phyloP scores from a whole-genome alignment of 108 stramenopile species.

The Pseudonitzschia multiseries region DNA sequence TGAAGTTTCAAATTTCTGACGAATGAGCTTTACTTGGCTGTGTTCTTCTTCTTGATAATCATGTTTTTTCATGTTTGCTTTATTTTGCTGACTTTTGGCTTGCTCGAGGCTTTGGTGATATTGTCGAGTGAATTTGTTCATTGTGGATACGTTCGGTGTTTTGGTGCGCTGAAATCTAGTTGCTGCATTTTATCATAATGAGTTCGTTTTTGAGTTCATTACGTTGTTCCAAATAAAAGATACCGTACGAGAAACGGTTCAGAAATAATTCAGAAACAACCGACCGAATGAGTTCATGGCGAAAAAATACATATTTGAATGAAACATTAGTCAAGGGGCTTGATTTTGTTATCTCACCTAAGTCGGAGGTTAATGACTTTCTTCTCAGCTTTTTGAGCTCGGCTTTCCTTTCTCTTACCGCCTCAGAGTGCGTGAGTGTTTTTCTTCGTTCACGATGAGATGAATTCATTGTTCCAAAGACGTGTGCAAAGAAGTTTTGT shows the following conservation, averaged over 20 bases:
- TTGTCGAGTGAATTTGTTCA: background rate
- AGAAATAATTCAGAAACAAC: too few species aligned
- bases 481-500: too few species aligned
- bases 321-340: background rate
- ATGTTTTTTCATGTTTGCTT: background rate
- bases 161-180: background rate
- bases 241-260: too few species aligned
- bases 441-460: background rate
- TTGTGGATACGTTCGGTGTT: background rate
- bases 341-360: background rate
- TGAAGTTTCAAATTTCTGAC: too few species aligned
- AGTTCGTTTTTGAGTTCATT: too few species aligned
- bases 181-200: background rate
- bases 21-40: too few species aligned
- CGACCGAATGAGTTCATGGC: background rate
- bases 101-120: too few species aligned
- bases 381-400: slow-evolving; percentile 9
- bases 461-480: too few species aligned
- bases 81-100: background rate
- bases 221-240: too few species aligned
- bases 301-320: background rate
- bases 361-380: background rate
- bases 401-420: background rate
- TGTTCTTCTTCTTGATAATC: background rate
- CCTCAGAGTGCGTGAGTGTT: background rate